These are phyloP conservation scores for Eimeria acervulina DNA, from an alignment of 169 alveolate species.

Conservation along the genomic window DNA sequence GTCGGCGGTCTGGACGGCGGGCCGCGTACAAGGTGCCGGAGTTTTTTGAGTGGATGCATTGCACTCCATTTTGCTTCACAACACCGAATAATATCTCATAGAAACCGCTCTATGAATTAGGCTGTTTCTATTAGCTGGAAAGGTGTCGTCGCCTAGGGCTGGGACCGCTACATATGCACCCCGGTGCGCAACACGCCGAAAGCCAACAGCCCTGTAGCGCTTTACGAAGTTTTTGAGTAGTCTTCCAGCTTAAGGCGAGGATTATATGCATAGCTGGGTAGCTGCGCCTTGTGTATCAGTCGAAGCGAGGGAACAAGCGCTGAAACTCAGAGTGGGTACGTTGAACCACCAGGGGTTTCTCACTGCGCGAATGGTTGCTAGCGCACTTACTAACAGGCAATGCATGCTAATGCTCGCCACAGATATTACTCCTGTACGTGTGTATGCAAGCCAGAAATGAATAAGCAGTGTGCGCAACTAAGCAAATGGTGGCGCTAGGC, in stretches of 20 bases:
- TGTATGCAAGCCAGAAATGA: not conserved
- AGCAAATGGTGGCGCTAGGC: not conserved
- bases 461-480: not conserved
- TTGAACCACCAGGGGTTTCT: not conserved
- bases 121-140: not conserved
- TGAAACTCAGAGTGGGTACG: not conserved
- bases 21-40: not conserved
- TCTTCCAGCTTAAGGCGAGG: not conserved
- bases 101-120: not conserved
- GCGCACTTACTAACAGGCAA: not conserved
- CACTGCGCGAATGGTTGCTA: not conserved
- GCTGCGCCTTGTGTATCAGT: not conserved
- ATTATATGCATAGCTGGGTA: too few species aligned
- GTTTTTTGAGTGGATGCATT: not conserved
- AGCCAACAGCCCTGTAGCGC: conserved; percentile 62
- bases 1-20: not conserved
- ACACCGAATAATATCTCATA: not conserved
- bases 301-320: not conserved
- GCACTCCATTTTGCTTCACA: not conserved
- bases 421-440: not conserved
- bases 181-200: conserved; percentile 61
- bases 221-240: not conserved
- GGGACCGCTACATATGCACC: conserved; percentile 26
- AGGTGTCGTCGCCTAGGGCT: not conserved
- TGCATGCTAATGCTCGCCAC: not conserved